These are phyloP conservation scores for Tetracentron sinense DNA, from an alignment of 164 flowering plant genomes.

Conservation along the genomic window DNA sequence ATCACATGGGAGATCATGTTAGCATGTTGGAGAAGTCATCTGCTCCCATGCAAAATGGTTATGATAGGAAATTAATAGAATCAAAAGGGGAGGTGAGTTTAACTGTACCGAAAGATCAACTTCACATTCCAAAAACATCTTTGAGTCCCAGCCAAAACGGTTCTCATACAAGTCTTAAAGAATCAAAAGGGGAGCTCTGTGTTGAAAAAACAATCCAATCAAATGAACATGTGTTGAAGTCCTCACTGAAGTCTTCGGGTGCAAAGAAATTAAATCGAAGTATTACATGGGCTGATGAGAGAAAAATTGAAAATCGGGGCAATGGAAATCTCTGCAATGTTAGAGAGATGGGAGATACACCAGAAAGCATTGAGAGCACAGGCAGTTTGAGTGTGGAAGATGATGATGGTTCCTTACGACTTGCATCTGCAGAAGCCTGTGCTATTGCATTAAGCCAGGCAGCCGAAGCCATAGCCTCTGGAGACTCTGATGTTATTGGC, in stretches of 20 bases:
- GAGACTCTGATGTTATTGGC: slow-evolving; percentile 48
- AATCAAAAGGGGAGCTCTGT: slow-evolving; percentile 15
- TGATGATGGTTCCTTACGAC: slow-evolving; percentile 27
- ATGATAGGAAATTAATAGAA: slow-evolving; percentile 16
- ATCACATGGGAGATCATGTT: slow-evolving; percentile 11
- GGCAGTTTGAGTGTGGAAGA: slow-evolving; percentile 18
- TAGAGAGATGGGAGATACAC: slow-evolving; percentile 27
- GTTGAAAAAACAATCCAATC: slow-evolving; percentile 18
- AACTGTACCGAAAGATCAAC: slow-evolving; percentile 6
- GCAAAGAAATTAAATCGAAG: slow-evolving; percentile 40
- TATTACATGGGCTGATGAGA: slow-evolving; percentile 94
- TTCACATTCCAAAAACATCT: slow-evolving; percentile 12
- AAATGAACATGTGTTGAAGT: slow-evolving; percentile 31
- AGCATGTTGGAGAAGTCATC: slow-evolving; percentile 14
- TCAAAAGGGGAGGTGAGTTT: slow-evolving; percentile 15
- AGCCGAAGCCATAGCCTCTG: slow-evolving; percentile 74
- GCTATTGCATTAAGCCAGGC: slow-evolving; percentile 67
- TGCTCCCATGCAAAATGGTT: slow-evolving; percentile 6
- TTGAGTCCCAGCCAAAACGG: slow-evolving; percentile 17
- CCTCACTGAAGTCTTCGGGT: slow-evolving; percentile 58
- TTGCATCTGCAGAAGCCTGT: slow-evolving; percentile 84
- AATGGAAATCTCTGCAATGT: slow-evolving; percentile 36
- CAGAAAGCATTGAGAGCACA: slow-evolving; percentile 15
- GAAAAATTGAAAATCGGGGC: slow-evolving; percentile 15
- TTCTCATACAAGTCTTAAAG: slow-evolving; percentile 6